A percentile compares a stretch with the other conserved stretches of the same genome.
These are phyloP conservation scores for Metschnikowia colocasiae DNA, from an alignment of 805 yeast species.

Conservation along the genomic window DNA sequence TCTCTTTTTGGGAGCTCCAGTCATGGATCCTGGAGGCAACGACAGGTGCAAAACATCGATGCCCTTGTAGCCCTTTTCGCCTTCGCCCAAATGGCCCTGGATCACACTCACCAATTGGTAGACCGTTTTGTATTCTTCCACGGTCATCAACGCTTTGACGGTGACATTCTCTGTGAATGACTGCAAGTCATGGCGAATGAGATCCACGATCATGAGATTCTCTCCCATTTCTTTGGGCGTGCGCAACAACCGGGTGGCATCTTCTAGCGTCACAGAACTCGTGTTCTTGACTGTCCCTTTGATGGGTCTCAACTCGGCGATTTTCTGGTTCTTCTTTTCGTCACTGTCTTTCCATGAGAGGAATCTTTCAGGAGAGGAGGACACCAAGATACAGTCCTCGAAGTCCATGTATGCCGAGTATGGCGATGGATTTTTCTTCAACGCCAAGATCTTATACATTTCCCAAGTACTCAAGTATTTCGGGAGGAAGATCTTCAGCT, in stretches of 20 bases:
- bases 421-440: conserved; percentile 80
- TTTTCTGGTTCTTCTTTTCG: conserved; percentile 21
- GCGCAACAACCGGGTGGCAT: conserved; percentile 62
- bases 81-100: conserved; percentile 49
- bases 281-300: conserved; percentile 89
- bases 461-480: conserved; percentile 61
- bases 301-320: conserved; percentile 85
- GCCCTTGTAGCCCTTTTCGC: conserved; percentile 49
- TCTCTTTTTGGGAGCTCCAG: conserved; percentile 96
- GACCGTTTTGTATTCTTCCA: conserved; percentile 89
- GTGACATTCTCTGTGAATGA: conserved; percentile 60
- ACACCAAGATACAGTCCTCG: conserved; percentile 58
- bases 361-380: conserved; percentile 95
- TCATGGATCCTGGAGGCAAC: conserved; percentile 98
- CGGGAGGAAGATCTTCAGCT: conserved; percentile 57
- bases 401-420: conserved; percentile 79
- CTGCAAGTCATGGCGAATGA: conserved; percentile 87
- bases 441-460: conserved; percentile 67
- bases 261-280: conserved; percentile 46
- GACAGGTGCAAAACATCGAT: conserved; percentile 74
- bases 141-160: conserved; percentile 79
- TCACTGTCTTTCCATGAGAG: conserved; percentile 62
- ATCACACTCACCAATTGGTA: conserved; percentile 90
- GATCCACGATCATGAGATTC: conserved; percentile 93
- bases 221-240: conserved; percentile 95